These are phyloP conservation scores for Nicotiana tomentosiformis DNA, from an alignment of 257 asterid genomes.

Conservation along the genomic window DNA sequence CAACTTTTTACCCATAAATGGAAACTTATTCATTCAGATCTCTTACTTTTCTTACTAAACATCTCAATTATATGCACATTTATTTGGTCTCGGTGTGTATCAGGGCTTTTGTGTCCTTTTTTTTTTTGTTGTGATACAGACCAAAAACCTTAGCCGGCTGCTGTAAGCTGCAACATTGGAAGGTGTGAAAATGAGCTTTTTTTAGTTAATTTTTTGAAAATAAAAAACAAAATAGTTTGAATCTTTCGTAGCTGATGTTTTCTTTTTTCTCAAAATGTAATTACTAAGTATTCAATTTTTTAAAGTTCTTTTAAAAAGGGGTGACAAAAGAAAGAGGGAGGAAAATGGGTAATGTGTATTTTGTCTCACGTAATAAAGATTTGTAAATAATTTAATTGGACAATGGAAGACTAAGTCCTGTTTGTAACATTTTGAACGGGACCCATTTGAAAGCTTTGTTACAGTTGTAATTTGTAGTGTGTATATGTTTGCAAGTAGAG, in stretches of 20 bases:
- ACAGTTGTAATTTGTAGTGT: constrained; percentile 42
- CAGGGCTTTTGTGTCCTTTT: background rate
- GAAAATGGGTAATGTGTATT: too few species aligned
- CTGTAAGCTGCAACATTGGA: background rate
- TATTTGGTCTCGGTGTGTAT: background rate
- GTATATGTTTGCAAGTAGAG: constrained; percentile 10
- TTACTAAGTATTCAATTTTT: background rate
- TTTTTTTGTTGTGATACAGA: background rate
- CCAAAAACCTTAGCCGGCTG: background rate
- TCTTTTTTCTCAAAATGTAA: background rate
- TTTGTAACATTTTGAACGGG: background rate
- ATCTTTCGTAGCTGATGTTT: background rate
- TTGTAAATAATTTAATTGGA: background rate
- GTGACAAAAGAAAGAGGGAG: background rate
- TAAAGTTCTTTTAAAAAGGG: too few species aligned
- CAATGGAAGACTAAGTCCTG: constrained; percentile 2
- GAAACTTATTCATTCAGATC: background rate
- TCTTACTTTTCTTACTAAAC: background rate
- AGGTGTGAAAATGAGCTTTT: background rate
- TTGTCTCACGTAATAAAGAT: background rate
- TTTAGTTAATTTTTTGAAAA: background rate
- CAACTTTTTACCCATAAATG: background rate
- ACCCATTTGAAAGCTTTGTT: constrained; percentile 29
- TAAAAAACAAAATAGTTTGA: background rate
- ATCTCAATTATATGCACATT: background rate